Evolutionary conservation across 371 early-diverging fungal genomes (phyloP).

Genomic region (Mycotypha africana): DNA sequence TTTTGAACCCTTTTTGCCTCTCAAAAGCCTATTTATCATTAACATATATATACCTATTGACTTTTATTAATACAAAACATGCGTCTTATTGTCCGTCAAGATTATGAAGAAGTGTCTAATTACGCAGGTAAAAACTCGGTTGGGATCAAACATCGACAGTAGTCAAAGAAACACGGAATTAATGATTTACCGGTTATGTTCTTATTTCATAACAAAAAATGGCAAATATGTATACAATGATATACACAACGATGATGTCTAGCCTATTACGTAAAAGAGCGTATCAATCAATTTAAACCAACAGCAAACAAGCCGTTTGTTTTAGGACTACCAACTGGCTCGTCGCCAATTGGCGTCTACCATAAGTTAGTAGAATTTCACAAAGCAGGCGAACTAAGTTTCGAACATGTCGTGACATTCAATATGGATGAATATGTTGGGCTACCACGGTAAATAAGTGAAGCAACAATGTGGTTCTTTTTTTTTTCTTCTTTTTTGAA

Average conservation of each 20-base stretch:
- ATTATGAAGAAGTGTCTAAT: slow-evolving; percentile 52
- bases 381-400: slow-evolving; percentile 45
- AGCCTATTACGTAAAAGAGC: slow-evolving; percentile 56
- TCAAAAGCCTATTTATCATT: no score
- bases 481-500: no score
- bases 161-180: no score
- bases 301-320: slow-evolving; percentile 56
- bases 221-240: neutral
- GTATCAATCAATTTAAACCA: slow-evolving; percentile 58
- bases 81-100: slow-evolving; percentile 65
- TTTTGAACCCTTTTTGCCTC: no score
- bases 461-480: neutral
- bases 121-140: slow-evolving; percentile 41
- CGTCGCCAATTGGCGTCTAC: slow-evolving; percentile 59
- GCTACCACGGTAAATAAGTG: slow-evolving; percentile 26
- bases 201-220: no score
- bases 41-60: no score
- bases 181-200: no score
- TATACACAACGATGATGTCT: neutral
- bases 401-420: slow-evolving; percentile 50
- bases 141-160: no score
- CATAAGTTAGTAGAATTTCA: slow-evolving; percentile 49
- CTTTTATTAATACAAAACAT: slow-evolving; percentile 25
- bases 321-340: slow-evolving; percentile 60
- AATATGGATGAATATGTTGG: slow-evolving; percentile 63